These are phyloP conservation scores for Trametes sanguinea DNA, from an alignment of 768 basidiomycete species.

Conservation along the genomic window DNA sequence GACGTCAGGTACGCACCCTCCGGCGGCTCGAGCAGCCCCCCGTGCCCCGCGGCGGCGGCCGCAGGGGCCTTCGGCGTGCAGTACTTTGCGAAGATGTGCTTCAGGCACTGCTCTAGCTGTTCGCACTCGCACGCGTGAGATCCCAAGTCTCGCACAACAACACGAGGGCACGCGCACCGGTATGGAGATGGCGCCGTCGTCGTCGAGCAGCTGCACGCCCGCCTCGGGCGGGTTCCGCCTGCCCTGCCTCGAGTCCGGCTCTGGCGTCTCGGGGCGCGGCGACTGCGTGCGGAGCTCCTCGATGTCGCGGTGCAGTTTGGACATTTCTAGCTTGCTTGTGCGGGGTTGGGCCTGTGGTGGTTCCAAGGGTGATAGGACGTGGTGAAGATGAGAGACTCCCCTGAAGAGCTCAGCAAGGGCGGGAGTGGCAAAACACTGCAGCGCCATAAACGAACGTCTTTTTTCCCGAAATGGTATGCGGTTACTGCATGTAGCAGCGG, in stretches of 20 bases:
- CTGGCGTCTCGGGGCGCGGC: constrained; percentile 61
- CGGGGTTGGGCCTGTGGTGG: not conserved
- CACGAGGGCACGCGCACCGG: constrained; percentile 46
- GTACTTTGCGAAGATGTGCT: constrained; percentile 80
- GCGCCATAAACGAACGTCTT: constrained; percentile 4
- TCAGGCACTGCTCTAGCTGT: constrained; percentile 68
- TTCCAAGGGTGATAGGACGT: not conserved
- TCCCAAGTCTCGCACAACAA: not conserved
- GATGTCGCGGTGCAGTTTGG: constrained; percentile 27
- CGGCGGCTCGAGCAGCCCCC: constrained; percentile 29
- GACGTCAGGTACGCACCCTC: constrained; percentile 58
- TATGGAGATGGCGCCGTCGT: constrained; percentile 66
- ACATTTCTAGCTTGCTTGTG: not conserved
- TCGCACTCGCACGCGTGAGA: not conserved
- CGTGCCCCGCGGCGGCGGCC: not conserved
- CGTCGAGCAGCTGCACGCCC: constrained; percentile 62
- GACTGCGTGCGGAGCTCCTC: constrained; percentile 38
- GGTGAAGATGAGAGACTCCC: not conserved
- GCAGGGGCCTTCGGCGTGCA: constrained; percentile 46
- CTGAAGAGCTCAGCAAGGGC: not conserved
- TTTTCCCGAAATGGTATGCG: constrained; percentile 14
- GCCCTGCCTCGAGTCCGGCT: constrained; percentile 61
- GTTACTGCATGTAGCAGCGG: not conserved
- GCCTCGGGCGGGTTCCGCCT: constrained; percentile 49
- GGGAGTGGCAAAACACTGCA: constrained; percentile 17